phyloP scores from a whole-genome alignment of 2,329 filamentous ascomycete species.

The Arthrobotrys pseudoclavata region DNA sequence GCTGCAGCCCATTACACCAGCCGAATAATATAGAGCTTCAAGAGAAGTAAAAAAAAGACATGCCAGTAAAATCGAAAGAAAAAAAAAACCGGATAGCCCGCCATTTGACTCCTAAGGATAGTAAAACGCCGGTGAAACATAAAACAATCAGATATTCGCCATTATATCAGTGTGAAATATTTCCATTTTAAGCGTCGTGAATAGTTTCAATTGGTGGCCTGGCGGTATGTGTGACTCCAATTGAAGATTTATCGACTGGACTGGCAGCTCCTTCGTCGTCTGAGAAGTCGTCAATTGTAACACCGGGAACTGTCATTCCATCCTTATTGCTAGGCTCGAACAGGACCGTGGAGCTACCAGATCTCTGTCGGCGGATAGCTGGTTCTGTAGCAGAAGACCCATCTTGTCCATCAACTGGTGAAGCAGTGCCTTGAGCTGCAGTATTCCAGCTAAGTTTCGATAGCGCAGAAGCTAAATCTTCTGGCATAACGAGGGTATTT shows the following conservation, averaged over 20 bases:
- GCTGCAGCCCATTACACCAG: conserved; percentile 24
- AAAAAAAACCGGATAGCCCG: conserved; percentile 23
- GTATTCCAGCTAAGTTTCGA: conserved; percentile 69
- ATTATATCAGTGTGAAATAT: background rate
- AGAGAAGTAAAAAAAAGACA: conserved; percentile 5
- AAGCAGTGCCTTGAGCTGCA: conserved; percentile 24
- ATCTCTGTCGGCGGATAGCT: conserved; percentile 67
- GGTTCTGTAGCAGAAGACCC: conserved; percentile 62
- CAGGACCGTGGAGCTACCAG: conserved; percentile 76
- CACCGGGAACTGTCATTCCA: conserved; percentile 73
- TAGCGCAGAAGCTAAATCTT: conserved; percentile 77
- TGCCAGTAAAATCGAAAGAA: conserved; percentile 32
- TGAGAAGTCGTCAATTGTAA: conserved; percentile 76
- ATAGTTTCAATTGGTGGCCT: conserved; percentile 77
- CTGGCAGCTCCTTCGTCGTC: conserved; percentile 67
- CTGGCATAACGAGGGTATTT: conserved; percentile 78
- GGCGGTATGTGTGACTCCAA: conserved; percentile 68
- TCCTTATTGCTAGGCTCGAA: conserved; percentile 74
- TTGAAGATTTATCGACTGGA: conserved; percentile 71
- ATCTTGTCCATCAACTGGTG: conserved; percentile 67
- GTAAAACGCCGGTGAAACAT: conserved; percentile 36
- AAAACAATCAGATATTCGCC: conserved; percentile 7
- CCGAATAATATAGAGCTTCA: conserved; percentile 9
- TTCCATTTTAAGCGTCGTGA: conserved; percentile 63
- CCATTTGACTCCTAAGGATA: conserved; percentile 45